Evolutionary conservation across 768 basidiomycete genomes (phyloP), one percentile per base, ranked within the genome.

Genomic region (Trametes meyenii): DNA sequence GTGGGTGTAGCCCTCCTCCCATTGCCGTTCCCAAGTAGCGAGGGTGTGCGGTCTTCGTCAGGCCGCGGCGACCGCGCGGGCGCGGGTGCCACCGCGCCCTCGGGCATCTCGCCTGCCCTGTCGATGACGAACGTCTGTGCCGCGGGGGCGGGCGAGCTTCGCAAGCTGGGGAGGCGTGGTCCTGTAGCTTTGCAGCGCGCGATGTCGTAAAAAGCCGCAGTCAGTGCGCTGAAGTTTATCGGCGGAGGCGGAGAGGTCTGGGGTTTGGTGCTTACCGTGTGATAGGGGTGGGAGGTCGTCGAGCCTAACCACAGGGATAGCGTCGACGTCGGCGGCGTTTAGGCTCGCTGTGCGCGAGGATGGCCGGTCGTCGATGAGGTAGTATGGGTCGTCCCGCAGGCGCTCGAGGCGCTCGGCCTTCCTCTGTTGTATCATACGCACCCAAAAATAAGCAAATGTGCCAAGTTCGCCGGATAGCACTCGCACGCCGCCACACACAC

Each of bases 311-410:
- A 99, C 85, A 0, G 96, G 96, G 74, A 98, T 98, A 10, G 88
- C 84, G 67, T 97, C 94, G n/a, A 97, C 66, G 69, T 97, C 93
- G 13, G 85, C 82, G 8, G 63, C 59, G 23, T 59, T 57, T 26
- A 71, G 63, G 56, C 63, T 56, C 24, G 60, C 53, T 26, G 71
- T 17, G 8, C 38, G 66, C 53, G 57, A 50, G 64, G 79, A 70
- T 1, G 83, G 77, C 55, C 72, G 75, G 43, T 85, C 83, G 65
- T 92, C 89, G 40, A 87, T 80, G 64, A 97, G 87, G 73, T 97
- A 96, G 75, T 94, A 97, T 4, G 96, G 95, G 70, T 98, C 94
- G 63, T 94, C 91, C 42, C 85, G 84, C 64, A 88, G 78, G 61
- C 88, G 85, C 51, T 88, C 94, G 50, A 87, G 75, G 33, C 92